These are phyloP conservation scores for Xylariaceae sp. DNA, from an alignment of 2,329 filamentous ascomycete species.

Conservation along the genomic window DNA sequence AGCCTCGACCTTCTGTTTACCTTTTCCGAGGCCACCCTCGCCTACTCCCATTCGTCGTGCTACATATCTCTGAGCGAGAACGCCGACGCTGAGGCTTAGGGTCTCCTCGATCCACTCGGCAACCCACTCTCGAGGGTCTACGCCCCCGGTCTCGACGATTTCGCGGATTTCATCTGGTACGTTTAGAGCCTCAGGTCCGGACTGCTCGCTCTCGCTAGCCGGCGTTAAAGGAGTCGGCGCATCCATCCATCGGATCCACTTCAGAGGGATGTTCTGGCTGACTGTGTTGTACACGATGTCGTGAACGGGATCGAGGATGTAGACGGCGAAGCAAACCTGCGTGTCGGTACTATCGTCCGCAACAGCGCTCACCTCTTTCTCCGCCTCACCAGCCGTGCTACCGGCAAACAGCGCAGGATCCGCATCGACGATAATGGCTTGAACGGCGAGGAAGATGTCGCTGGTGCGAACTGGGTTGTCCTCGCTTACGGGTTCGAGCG, in stretches of 20 bases:
- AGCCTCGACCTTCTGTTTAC: constrained; percentile 65
- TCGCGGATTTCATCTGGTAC: constrained; percentile 85
- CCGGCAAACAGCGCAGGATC: constrained; percentile 73
- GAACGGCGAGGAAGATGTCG: constrained; percentile 94
- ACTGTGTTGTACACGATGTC: constrained; percentile 84
- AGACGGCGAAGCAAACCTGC: constrained; percentile 75
- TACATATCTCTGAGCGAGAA: constrained; percentile 94
- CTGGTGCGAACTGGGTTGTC: constrained; percentile 89
- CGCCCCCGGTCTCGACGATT: constrained; percentile 75
- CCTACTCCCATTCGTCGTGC: constrained; percentile 95
- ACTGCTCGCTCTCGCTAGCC: constrained; percentile 53
- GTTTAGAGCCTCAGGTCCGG: constrained; percentile 33
- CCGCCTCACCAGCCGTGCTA: constrained; percentile 57
- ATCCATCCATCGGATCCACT: constrained; percentile 93
- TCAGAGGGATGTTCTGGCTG: constrained; percentile 80
- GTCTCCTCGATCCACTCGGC: constrained; percentile 96
- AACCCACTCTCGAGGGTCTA: constrained; percentile 96
- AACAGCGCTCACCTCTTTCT: constrained; percentile 59
- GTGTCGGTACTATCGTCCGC: constrained; percentile 62
- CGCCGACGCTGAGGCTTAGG: constrained; percentile 76
- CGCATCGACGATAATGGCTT: constrained; percentile 74
- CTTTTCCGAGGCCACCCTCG: constrained; percentile 70
- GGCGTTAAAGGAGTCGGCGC: constrained; percentile 66
- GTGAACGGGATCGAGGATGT: constrained; percentile 87
- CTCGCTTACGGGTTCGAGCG: constrained; percentile 79